Base-by-base conservation (phyloP, 2,329 filamentous ascomycete genomes). In the Colletotrichum ledebouriae region DNA sequence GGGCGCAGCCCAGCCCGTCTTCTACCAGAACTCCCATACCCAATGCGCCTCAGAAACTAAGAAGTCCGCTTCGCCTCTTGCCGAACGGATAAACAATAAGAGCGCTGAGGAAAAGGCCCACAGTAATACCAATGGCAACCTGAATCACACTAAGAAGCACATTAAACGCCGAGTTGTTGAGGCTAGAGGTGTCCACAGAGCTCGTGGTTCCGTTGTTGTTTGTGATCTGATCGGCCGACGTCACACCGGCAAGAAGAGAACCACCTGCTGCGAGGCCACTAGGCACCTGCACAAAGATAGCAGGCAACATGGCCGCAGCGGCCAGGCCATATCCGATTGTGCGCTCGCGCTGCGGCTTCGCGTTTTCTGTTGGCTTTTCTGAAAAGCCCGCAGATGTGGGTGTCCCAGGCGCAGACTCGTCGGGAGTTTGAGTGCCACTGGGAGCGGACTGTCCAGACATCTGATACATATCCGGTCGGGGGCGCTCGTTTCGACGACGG, bases 221-320 rank as follows among this genome's bases (percentile, higher is more conserved):
- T 2, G 82, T 87, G 50, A 89, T 82, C 59, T 84, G 80, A 69
- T 90, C 82, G 0, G 89, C 88, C 6, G 82, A 85, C 4, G 81
- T 82, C 62, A 91, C 79, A 15, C 89, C 88, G 7, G 86, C 85
- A 5, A 90, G 77, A 17, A 90, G 78, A 13, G 86, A 88, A 1
- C 88, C 88, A 33, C 84, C 83, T 0, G 86, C 87, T 3, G 88
- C 88, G n/a, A 90, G 79, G 33, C 88, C 87, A 20, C 85, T 87
- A 0, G 88, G 88, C 29, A 90, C 88, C 71, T 89, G 88, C 2
- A 90, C 86, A 71, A 97, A 97, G 71, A 97, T 97, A 5, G 92
- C 94, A 0, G 94, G 94, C 10, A 97, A 81, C 84, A 97, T 93
- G 1, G 92, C 91, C 0, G 93, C 93, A 0, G 94, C 94, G 0